These are phyloP conservation scores for Fusarium keratoplasticum DNA, from an alignment of 2,329 filamentous ascomycete genomes.

Conservation along the genomic window DNA sequence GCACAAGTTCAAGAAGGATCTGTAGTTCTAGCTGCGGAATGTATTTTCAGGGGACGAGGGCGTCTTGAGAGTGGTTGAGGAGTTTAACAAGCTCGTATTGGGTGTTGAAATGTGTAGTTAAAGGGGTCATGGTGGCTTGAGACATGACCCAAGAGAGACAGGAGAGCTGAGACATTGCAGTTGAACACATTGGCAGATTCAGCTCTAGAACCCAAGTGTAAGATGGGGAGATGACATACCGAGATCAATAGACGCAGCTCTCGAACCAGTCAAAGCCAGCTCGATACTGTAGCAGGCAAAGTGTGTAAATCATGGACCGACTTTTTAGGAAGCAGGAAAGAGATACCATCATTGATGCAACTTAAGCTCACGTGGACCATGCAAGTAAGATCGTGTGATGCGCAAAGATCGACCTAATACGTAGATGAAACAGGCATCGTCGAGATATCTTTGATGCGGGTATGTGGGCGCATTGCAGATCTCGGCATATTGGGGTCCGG, in stretches of 20 bases:
- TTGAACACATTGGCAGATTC: not conserved
- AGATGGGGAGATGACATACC: not conserved
- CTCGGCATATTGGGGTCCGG: slow-evolving; percentile 22
- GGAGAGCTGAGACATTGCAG: slow-evolving; percentile 21
- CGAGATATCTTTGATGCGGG: slow-evolving; percentile 19
- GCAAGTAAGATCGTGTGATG: slow-evolving; percentile 26
- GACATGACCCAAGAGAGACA: slow-evolving; percentile 2
- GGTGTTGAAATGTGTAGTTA: not conserved
- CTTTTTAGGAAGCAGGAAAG: slow-evolving; percentile 2
- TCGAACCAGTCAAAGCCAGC: not conserved
- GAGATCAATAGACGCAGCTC: not conserved
- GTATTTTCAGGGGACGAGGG: slow-evolving; percentile 11
- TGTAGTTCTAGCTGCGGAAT: slow-evolving; percentile 51
- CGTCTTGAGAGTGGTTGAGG: slow-evolving; percentile 15
- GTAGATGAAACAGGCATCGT: slow-evolving; percentile 18
- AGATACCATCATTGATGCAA: slow-evolving; percentile 21
- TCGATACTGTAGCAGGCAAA: not conserved
- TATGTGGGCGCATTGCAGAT: slow-evolving; percentile 22
- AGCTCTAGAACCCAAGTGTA: slow-evolving; percentile 9
- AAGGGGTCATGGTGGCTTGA: not conserved
- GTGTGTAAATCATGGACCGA: slow-evolving; percentile 2
- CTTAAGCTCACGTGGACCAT: slow-evolving; percentile 22
- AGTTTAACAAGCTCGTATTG: not conserved
- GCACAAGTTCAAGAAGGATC: slow-evolving; percentile 73
- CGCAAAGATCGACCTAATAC: slow-evolving; percentile 14